Evolutionary conservation across 495 filamentous ascomycete genomes (phyloP).

Genomic region (Platismatia glauca): DNA sequence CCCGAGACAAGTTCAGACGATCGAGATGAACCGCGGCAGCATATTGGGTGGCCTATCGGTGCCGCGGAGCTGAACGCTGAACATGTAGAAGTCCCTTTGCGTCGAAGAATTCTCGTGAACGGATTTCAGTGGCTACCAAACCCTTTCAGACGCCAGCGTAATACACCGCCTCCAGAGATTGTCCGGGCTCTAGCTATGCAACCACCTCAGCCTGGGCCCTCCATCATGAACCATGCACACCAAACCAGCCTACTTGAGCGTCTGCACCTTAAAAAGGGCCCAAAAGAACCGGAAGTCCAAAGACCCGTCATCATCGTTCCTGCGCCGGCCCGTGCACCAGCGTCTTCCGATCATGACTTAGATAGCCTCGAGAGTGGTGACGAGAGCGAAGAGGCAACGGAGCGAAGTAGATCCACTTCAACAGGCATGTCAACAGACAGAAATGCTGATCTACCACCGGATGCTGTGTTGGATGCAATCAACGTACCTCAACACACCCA

Average conservation of each 20-base stretch:
- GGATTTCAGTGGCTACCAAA: constrained; percentile 15
- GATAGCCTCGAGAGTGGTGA: background rate
- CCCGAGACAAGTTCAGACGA: background rate
- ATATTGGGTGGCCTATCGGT: background rate
- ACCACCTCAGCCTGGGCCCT: background rate
- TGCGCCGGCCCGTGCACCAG: constrained; percentile 43
- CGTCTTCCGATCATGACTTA: background rate
- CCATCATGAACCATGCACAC: background rate
- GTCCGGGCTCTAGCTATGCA: constrained; percentile 21
- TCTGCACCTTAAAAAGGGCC: constrained; percentile 23
- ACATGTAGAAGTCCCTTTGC: constrained; percentile 1
- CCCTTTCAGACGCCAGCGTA: constrained; percentile 22
- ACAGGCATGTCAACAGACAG: background rate
- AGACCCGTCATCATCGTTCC: constrained; percentile 62
- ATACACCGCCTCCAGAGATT: constrained; percentile 24
- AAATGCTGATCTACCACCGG: constrained; percentile 14
- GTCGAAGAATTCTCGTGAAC: constrained; percentile 5
- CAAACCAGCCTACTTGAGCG: constrained; percentile 23
- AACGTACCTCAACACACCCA: constrained; percentile 3
- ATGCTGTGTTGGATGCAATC: constrained; percentile 17
- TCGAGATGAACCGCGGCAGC: background rate
- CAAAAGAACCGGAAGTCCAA: constrained; percentile 26
- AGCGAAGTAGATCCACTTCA: constrained; percentile 2
- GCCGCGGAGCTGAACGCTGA: background rate
- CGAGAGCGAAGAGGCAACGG: background rate